Evolutionary conservation across 2,329 filamentous ascomycete genomes (phyloP).

Genomic region (Lachnellula suecica): DNA sequence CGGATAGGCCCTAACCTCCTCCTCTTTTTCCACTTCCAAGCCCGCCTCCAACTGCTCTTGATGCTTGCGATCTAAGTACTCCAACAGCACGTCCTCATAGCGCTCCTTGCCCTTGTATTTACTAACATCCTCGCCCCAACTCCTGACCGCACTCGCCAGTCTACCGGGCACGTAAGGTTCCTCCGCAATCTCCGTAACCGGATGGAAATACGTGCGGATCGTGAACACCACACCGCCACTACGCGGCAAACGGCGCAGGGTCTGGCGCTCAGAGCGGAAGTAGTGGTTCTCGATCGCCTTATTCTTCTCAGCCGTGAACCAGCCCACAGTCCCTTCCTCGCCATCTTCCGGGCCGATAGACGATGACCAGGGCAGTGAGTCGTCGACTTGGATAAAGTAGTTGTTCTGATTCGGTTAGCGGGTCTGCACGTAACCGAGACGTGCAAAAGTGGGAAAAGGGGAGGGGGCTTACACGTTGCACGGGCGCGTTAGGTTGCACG

Average conservation of each 20-base stretch:
- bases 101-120: slow-evolving; percentile 76
- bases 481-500: slow-evolving; percentile 64
- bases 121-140: slow-evolving; percentile 77
- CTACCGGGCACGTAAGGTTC: slow-evolving; percentile 76
- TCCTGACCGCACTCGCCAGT: slow-evolving; percentile 74
- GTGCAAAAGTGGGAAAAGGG: slow-evolving; percentile 1
- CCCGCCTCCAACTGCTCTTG: slow-evolving; percentile 69
- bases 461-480: slow-evolving; percentile 37
- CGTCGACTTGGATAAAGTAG: slow-evolving; percentile 87
- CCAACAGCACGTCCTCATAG: slow-evolving; percentile 71
- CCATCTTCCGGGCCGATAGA: slow-evolving; percentile 75
- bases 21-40: slow-evolving; percentile 60
- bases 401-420: slow-evolving; percentile 59
- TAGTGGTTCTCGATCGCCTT: slow-evolving; percentile 70
- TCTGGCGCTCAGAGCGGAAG: slow-evolving; percentile 70
- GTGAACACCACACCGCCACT: slow-evolving; percentile 58
- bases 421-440: slow-evolving; percentile 5
- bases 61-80: slow-evolving; percentile 75
- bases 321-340: slow-evolving; percentile 53
- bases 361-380: slow-evolving; percentile 70
- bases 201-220: slow-evolving; percentile 64
- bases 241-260: slow-evolving; percentile 55
- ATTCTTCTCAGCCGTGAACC: slow-evolving; percentile 75
- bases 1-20: slow-evolving; percentile 62
- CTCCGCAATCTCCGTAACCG: slow-evolving; percentile 52